Conservation (phyloP, 495 filamentous ascomycete genomes). For the Aspergillus baeticus region DNA sequence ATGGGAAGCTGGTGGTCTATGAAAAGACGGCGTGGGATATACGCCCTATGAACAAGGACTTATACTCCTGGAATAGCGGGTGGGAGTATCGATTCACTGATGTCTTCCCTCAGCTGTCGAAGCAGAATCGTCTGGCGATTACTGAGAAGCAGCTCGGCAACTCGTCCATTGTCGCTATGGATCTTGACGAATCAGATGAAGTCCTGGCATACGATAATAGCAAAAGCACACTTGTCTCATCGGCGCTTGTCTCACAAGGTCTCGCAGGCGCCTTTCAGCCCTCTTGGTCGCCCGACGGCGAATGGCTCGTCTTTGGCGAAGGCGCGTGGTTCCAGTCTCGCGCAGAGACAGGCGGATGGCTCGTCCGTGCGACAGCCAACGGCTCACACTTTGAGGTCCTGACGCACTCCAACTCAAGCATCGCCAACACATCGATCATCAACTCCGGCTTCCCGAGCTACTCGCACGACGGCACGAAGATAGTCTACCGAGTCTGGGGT, state of each 20-base stretch:
- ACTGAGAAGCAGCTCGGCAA: conserved; percentile 31
- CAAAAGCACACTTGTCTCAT: conserved; percentile 10
- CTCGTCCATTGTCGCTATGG: conserved; percentile 24
- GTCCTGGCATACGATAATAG: conserved; percentile 15
- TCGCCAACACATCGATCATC: conserved; percentile 15
- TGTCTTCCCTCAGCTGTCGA: conserved; percentile 29
- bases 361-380: conserved; percentile 24
- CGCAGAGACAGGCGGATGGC: conserved; percentile 19
- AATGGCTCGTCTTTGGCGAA: conserved; percentile 31
- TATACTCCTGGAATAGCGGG: conserved; percentile 30
- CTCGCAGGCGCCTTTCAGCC: conserved; percentile 28
- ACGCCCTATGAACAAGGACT: conserved; percentile 26
- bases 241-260: conserved; percentile 12
- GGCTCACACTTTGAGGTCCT: conserved; percentile 25
- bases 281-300: conserved; percentile 28
- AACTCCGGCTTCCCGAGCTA: conserved; percentile 32
- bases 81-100: conserved; percentile 39
- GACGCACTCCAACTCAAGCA: conserved; percentile 14
- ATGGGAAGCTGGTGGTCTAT: conserved; percentile 29
- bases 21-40: conserved; percentile 26
- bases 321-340: conserved; percentile 33
- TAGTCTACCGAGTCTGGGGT: conserved; percentile 35
- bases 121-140: conserved; percentile 22
- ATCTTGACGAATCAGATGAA: conserved; percentile 13
- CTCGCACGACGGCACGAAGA: conserved; percentile 28